A percentile compares a stretch with the other conserved stretches of the same genome.
phyloP scores from a whole-genome alignment of 108 stramenopile genomes.

The Pseudonitzschia pungens region DNA sequence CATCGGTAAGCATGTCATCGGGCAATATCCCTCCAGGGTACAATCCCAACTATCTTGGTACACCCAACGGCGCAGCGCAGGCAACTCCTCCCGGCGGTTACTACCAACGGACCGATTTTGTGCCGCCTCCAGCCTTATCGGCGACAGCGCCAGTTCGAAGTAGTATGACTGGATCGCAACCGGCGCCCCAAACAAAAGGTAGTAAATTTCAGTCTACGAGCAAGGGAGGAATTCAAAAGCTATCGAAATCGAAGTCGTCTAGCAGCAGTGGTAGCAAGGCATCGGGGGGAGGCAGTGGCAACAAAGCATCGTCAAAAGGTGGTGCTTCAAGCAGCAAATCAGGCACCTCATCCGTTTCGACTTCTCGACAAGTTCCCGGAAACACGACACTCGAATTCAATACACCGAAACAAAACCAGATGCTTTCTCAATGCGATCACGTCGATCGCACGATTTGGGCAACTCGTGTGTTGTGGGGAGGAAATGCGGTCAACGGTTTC shows the following conservation, averaged over 20 bases:
- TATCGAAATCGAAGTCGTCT: conserved; percentile 13
- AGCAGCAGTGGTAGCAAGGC: neutral
- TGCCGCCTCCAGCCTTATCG: neutral
- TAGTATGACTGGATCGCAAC: neutral
- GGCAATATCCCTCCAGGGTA: neutral
- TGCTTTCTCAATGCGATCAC: conserved; percentile 47
- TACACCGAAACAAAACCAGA: conserved; percentile 32
- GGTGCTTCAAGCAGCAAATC: conserved; percentile 3
- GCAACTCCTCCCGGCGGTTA: neutral
- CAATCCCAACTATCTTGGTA: neutral
- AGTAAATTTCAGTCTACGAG: neutral
- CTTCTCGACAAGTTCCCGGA: neutral
- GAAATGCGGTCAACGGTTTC: conserved; percentile 73
- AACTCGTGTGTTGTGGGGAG: conserved; percentile 61
- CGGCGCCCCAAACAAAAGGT: neutral
- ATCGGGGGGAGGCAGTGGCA: neutral
- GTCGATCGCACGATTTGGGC: conserved; percentile 58
- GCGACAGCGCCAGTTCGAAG: neutral
- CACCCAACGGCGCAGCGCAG: neutral
- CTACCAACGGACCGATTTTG: neutral
- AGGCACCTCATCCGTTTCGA: neutral
- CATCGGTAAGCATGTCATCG: neutral
- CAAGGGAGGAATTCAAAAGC: neutral
- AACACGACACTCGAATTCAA: conserved; percentile 21
- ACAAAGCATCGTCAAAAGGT: conserved; percentile 3